These are phyloP conservation scores for Plantago major DNA, from an alignment of 257 asterid genomes.

Conservation along the genomic window DNA sequence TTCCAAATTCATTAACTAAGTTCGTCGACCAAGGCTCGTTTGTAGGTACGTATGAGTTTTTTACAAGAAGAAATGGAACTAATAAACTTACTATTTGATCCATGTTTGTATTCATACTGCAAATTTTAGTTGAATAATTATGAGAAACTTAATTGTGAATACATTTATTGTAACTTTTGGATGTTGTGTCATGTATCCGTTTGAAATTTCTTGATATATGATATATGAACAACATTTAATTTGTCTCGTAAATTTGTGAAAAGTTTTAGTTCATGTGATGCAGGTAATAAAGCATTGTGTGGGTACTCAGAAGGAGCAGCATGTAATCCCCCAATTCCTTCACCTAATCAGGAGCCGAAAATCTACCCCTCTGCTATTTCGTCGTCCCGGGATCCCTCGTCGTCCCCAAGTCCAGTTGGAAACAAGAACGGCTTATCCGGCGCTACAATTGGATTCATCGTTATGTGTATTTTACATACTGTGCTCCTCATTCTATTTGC, in stretches of 20 bases:
- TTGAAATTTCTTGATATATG: neutral
- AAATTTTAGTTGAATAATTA: too few species aligned
- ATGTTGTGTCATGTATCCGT: neutral
- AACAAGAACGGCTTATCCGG: slow-evolving; percentile 14
- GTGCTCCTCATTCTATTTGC: slow-evolving; percentile 36
- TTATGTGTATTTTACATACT: slow-evolving; percentile 29
- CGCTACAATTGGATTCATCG: slow-evolving; percentile 22
- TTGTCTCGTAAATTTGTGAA: neutral
- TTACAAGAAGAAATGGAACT: too few species aligned
- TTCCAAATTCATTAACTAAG: slow-evolving; percentile 42
- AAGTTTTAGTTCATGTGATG: neutral
- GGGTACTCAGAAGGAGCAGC: slow-evolving; percentile 48
- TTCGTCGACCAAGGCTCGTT: slow-evolving; percentile 59
- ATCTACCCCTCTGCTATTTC: slow-evolving; percentile 15
- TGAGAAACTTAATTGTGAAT: too few species aligned
- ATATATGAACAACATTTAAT: too few species aligned
- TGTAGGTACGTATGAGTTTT: slow-evolving; percentile 28
- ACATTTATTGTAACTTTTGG: neutral
- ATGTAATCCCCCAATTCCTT: slow-evolving; percentile 41
- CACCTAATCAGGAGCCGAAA: slow-evolving; percentile 33
- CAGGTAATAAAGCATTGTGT: slow-evolving; percentile 72
- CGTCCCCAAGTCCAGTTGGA: neutral
- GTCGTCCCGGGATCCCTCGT: too few species aligned
- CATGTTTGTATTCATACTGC: too few species aligned
- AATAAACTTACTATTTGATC: too few species aligned